phyloP scores from a whole-genome alignment of 2,329 filamentous ascomycete genomes.

The Neobulgaria alba region DNA sequence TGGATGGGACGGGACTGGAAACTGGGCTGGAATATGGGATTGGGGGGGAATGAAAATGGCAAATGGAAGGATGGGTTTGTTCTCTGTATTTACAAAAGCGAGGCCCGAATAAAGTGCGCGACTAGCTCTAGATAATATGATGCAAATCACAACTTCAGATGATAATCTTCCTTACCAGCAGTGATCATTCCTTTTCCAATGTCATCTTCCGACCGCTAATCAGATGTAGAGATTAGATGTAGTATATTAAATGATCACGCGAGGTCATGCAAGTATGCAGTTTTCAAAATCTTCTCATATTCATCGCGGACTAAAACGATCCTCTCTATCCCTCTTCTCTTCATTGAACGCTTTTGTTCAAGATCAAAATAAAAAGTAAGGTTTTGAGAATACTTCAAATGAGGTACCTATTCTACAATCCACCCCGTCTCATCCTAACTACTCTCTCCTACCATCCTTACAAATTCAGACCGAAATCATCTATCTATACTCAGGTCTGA shows the following conservation, averaged over 20 bases:
- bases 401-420: slow-evolving; percentile 1
- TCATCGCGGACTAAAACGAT: no score
- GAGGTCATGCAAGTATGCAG: no score
- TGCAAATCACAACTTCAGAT: slow-evolving; percentile 12
- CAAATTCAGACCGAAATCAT: slow-evolving; percentile 2
- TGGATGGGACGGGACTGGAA: no score
- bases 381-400: background rate
- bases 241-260: no score
- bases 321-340: no score
- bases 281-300: no score
- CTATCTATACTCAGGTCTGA: slow-evolving; percentile 92
- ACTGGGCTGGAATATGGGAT: no score
- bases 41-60: no score
- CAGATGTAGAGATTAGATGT: no score
- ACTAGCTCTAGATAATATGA: slow-evolving; percentile 13
- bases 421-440: no score
- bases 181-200: background rate
- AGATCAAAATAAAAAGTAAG: background rate
- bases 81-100: slow-evolving; percentile 13
- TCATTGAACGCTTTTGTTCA: background rate
- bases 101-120: slow-evolving; percentile 9
- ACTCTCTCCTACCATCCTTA: background rate
- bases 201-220: no score
- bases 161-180: background rate
- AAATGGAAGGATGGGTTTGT: slow-evolving; percentile 7